Conservation (phyloP, 2,329 filamentous ascomycete species). For the Arthrobotrys musiformis region DNA sequence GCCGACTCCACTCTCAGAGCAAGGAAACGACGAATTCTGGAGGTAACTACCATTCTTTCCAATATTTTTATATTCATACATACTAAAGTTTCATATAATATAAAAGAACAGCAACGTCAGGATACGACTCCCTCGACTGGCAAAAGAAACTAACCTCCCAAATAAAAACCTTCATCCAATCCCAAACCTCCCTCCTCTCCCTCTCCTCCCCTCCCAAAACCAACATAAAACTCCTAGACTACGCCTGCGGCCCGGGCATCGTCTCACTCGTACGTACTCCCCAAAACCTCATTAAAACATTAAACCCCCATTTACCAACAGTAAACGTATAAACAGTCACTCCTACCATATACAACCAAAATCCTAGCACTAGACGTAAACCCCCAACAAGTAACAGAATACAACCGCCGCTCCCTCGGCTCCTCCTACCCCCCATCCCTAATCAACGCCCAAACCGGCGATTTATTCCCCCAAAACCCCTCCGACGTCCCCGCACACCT, state of each 20-base stretch:
- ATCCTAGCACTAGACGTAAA: constrained; percentile 41
- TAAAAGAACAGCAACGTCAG: constrained; percentile 34
- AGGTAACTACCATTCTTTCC: constrained; percentile 3
- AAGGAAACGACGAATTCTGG: constrained; percentile 43
- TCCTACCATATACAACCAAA: constrained; percentile 40
- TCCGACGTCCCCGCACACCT: background rate
- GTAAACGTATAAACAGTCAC: too few relatives aligned
- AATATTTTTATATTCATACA: background rate
- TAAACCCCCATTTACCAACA: too few relatives aligned
- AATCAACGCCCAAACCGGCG: constrained; percentile 20
- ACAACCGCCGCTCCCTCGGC: constrained; percentile 35
- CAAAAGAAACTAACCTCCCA: constrained; percentile 37
- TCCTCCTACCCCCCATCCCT: constrained; percentile 14
- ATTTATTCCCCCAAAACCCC: constrained; percentile 21
- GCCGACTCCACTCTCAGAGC: constrained; percentile 31
- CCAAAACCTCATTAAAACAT: background rate
- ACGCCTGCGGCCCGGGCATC: constrained; percentile 47
- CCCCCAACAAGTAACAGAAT: constrained; percentile 47
- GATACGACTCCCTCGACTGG: constrained; percentile 53
- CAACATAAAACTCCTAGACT: constrained; percentile 38
- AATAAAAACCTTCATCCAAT: constrained; percentile 32
- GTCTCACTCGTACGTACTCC: constrained; percentile 36
- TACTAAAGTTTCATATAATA: background rate
- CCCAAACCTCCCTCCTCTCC: constrained; percentile 25
- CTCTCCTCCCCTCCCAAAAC: constrained; percentile 33